phyloP scores from a whole-genome alignment of 331 rosid species.

The Prunus yedoensis region DNA sequence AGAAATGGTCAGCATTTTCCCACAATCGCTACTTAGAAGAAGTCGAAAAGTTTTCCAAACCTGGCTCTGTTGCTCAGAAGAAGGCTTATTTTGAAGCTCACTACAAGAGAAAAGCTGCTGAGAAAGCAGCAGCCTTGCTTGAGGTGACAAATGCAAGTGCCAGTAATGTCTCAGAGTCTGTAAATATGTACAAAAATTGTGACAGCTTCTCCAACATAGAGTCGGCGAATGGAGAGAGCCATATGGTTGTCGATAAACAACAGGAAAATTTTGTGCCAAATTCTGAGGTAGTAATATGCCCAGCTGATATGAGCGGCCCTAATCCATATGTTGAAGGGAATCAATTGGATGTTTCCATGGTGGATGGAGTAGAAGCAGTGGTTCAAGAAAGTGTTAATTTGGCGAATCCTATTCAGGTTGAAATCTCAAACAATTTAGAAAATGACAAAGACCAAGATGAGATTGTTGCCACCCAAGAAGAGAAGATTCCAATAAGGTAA shows the following conservation, averaged over 20 bases:
- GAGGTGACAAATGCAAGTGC: conserved; percentile 41
- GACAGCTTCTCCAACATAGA: conserved; percentile 2
- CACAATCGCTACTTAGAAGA: no score
- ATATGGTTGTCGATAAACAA: conserved; percentile 30
- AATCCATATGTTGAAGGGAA: conserved; percentile 15
- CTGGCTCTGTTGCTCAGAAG: conserved; percentile 88
- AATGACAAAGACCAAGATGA: conserved; percentile 34
- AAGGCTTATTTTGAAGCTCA: conserved; percentile 93
- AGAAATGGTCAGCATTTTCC: no score
- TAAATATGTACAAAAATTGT: conserved; percentile 21
- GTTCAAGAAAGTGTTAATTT: conserved; percentile 21
- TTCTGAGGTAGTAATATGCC: conserved; percentile 12
- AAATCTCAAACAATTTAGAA: conserved; percentile 29
- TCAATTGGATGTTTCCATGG: conserved; percentile 25
- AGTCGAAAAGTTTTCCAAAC: conserved; percentile 77
- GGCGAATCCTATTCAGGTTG: conserved; percentile 23
- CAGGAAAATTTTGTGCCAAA: conserved; percentile 16
- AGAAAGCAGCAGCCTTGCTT: conserved; percentile 51
- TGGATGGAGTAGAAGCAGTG: conserved; percentile 32
- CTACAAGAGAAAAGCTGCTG: conserved; percentile 74
- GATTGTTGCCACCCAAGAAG: no score
- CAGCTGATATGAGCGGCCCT: not conserved
- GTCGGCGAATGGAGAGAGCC: conserved; percentile 16
- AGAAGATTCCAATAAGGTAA: conserved; percentile 36
- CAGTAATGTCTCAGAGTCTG: conserved; percentile 18